Conservation (phyloP, 1,139 yeast genomes). For the Waltiozyma sp. region DNA sequence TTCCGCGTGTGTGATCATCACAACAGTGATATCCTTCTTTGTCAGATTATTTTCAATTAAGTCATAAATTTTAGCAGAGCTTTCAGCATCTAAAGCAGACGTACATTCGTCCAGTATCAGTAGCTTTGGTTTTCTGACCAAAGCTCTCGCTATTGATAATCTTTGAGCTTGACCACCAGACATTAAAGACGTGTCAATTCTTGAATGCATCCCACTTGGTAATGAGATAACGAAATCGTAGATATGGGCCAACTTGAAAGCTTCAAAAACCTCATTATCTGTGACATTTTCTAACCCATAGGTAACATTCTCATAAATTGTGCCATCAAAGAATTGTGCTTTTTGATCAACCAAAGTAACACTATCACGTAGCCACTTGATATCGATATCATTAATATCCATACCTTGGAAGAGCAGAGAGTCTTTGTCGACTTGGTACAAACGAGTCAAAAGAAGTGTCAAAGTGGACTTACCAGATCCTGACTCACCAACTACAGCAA, state of each 20-base stretch:
- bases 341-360: conserved; percentile 61
- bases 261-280: conserved; percentile 29
- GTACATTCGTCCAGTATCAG: conserved; percentile 74
- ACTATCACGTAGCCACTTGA: conserved; percentile 38
- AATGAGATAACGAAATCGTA: conserved; percentile 38
- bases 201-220: conserved; percentile 47
- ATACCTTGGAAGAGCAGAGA: conserved; percentile 27
- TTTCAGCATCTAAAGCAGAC: conserved; percentile 60
- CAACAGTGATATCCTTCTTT: conserved; percentile 26
- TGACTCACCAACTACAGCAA: conserved; percentile 64
- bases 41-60: conserved; percentile 30
- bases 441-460: conserved; percentile 38
- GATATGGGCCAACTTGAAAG: conserved; percentile 37
- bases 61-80: conserved; percentile 29
- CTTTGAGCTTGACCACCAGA: conserved; percentile 83
- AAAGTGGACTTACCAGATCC: conserved; percentile 80
- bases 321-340: conserved; percentile 53
- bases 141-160: conserved; percentile 63
- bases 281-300: conserved; percentile 38
- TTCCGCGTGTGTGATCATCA: conserved; percentile 50
- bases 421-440: conserved; percentile 32
- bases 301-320: conserved; percentile 52
- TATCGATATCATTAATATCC: conserved; percentile 36
- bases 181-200: conserved; percentile 44
- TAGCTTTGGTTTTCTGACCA: conserved; percentile 50